These are phyloP conservation scores for Martiniozyma abietophila DNA, from an alignment of 805 yeast genomes.

Conservation along the genomic window DNA sequence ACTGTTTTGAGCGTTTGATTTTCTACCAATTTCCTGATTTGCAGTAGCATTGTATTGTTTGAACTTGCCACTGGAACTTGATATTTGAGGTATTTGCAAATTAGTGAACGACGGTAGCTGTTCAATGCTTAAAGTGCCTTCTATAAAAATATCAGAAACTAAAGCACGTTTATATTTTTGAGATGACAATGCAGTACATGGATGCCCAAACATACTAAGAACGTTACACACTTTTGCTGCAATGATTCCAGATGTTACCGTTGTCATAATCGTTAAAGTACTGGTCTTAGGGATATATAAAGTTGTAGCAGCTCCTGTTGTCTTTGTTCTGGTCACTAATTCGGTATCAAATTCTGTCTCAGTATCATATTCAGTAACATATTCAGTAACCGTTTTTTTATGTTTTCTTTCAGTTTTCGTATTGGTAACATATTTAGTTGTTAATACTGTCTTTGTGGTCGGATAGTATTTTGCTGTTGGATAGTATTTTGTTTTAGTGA, in stretches of 20 bases:
- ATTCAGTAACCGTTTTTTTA: slow-evolving; percentile 12
- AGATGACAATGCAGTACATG: slow-evolving; percentile 6
- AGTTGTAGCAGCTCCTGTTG: slow-evolving; percentile 10
- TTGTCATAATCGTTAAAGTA: slow-evolving; percentile 3
- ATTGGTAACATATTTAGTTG: slow-evolving; percentile 12
- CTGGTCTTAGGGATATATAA: too few relatives aligned
- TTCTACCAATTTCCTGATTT: too few relatives aligned
- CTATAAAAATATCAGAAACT: not conserved
- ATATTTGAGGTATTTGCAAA: too few relatives aligned
- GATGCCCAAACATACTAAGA: slow-evolving; percentile 5
- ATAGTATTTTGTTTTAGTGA: not conserved
- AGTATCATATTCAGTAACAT: slow-evolving; percentile 13
- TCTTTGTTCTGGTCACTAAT: slow-evolving; percentile 4
- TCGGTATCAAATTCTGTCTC: slow-evolving; percentile 8
- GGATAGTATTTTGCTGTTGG: slow-evolving; percentile 14
- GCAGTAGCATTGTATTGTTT: too few relatives aligned
- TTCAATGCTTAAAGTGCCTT: not conserved
- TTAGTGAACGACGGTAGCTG: too few relatives aligned
- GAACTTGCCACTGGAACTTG: too few relatives aligned
- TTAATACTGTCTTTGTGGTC: slow-evolving; percentile 8
- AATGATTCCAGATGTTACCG: slow-evolving; percentile 6
- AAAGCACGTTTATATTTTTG: not conserved
- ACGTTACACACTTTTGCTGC: not conserved
- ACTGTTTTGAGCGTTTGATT: too few relatives aligned
- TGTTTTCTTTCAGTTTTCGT: slow-evolving; percentile 15